A percentile compares a stretch with the other conserved stretches of the same genome.
Evolutionary conservation across 495 filamentous ascomycete genomes (phyloP).

Genomic region (Delitschia confertaspora): DNA sequence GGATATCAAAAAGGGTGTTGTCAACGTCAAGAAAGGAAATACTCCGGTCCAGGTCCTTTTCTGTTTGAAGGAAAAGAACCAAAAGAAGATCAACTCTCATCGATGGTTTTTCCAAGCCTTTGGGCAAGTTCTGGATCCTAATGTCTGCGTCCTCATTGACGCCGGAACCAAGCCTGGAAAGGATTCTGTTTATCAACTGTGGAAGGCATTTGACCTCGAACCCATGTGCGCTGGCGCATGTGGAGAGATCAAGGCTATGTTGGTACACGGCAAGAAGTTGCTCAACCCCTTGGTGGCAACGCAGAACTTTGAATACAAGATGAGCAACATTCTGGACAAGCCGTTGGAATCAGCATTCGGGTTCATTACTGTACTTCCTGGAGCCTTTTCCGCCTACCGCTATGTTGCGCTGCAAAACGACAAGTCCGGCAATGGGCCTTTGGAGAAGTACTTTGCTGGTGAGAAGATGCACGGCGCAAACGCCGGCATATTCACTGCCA

Average conservation of each 20-base stretch:
- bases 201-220: conserved; percentile 97
- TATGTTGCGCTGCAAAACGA: conserved; percentile 94
- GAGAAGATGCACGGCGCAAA: conserved; percentile 96
- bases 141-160: conserved; percentile 93
- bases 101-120: conserved; percentile 99
- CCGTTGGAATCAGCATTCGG: conserved; percentile 96
- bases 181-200: conserved; percentile 91
- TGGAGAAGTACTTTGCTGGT: conserved; percentile 95
- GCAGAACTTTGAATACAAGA: conserved; percentile 99
- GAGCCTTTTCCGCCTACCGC: conserved; percentile 96
- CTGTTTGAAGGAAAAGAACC: conserved; percentile 98
- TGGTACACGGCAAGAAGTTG: conserved; percentile 77
- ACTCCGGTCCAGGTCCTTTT: conserved; percentile 95
- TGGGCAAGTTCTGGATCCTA: conserved; percentile 83
- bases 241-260: conserved; percentile 98
- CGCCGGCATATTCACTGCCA: conserved; percentile 95
- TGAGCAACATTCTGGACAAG: conserved; percentile 99
- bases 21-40: conserved; percentile 63
- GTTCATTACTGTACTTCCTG: conserved; percentile 93
- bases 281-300: conserved; percentile 91
- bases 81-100: conserved; percentile 99
- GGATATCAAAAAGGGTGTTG: conserved; percentile 79
- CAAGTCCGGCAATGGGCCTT: conserved; percentile 79
- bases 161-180: conserved; percentile 89
- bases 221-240: conserved; percentile 96